Conservation (phyloP, 495 filamentous ascomycete genomes). For the Penicillium cosmopolitanum region DNA sequence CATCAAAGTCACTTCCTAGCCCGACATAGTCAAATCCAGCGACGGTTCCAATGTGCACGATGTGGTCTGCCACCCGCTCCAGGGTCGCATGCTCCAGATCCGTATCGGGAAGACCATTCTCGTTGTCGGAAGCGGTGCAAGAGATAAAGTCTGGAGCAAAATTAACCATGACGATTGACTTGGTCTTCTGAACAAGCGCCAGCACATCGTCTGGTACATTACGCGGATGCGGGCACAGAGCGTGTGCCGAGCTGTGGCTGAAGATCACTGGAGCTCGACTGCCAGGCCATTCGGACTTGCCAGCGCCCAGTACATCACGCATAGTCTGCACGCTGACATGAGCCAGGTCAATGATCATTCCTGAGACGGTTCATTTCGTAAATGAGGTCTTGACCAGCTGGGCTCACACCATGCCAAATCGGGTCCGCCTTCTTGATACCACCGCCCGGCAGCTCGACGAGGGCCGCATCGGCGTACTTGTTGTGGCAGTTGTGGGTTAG, state of each 20-base stretch:
- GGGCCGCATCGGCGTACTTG: conserved; percentile 81
- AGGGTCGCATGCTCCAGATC: conserved; percentile 73
- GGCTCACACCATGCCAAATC: conserved; percentile 66
- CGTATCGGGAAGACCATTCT: conserved; percentile 46
- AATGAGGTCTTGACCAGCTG: conserved; percentile 63
- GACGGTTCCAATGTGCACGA: conserved; percentile 56
- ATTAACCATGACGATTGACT: conserved; percentile 64
- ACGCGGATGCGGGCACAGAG: conserved; percentile 57
- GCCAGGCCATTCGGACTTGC: conserved; percentile 45
- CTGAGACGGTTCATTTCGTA: conserved; percentile 60
- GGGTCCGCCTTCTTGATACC: conserved; percentile 49
- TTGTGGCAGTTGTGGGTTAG: conserved; percentile 96
- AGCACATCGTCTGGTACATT: conserved; percentile 66
- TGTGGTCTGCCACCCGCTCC: conserved; percentile 72
- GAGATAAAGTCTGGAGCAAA: conserved; percentile 78
- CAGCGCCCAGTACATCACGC: conserved; percentile 55
- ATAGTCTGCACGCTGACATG: conserved; percentile 60
- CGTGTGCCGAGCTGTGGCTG: conserved; percentile 58
- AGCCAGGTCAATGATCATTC: conserved; percentile 56
- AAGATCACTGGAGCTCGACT: conserved; percentile 60
- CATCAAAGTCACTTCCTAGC: conserved; percentile 67
- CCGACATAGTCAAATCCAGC: conserved; percentile 67
- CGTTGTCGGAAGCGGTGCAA: conserved; percentile 47
- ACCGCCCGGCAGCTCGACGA: conserved; percentile 53
- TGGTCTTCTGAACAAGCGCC: conserved; percentile 53